Evolutionary conservation across 345 rosid species (phyloP).

Genomic region (Aquilaria yunnanensis): DNA sequence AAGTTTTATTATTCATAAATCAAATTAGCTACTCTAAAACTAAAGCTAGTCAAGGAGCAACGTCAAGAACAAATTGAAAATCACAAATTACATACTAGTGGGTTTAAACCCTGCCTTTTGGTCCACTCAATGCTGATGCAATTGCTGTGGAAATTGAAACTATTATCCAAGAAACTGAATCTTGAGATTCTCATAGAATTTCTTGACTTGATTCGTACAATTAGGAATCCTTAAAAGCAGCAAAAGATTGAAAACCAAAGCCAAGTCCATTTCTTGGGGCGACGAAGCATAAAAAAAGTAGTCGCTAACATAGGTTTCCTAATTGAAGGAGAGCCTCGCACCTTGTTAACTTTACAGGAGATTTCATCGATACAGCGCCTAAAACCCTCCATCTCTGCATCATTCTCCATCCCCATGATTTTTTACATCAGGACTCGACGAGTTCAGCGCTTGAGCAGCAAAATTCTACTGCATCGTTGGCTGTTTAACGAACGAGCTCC

Average conservation of each 20-base stretch:
- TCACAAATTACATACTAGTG: no score
- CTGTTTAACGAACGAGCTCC: no score
- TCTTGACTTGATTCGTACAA: not conserved
- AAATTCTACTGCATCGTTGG: no score
- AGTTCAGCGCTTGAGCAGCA: slow-evolving; percentile 1
- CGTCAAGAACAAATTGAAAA: no score
- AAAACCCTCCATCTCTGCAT: slow-evolving; percentile 27
- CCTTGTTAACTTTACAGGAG: slow-evolving; percentile 42
- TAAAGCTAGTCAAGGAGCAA: no score
- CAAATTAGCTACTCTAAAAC: no score
- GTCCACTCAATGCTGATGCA: no score
- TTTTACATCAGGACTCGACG: slow-evolving; percentile 15
- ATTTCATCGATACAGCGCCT: slow-evolving; percentile 32
- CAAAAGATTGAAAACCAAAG: not conserved
- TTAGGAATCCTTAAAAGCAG: not conserved
- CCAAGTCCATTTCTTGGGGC: not conserved
- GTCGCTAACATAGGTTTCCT: not conserved
- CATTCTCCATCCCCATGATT: slow-evolving; percentile 18
- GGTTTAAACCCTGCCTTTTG: no score
- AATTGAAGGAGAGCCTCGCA: slow-evolving; percentile 2
- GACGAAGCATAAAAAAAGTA: not conserved
- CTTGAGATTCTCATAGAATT: not conserved
- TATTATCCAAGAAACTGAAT: not conserved
- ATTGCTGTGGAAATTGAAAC: no score
- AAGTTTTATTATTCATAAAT: no score